Percentiles rank a stretch among this genome's conserved stretches.
Evolutionary conservation across 2,329 filamentous ascomycete species (phyloP).

Genomic region (Mollisiaceae sp.): DNA sequence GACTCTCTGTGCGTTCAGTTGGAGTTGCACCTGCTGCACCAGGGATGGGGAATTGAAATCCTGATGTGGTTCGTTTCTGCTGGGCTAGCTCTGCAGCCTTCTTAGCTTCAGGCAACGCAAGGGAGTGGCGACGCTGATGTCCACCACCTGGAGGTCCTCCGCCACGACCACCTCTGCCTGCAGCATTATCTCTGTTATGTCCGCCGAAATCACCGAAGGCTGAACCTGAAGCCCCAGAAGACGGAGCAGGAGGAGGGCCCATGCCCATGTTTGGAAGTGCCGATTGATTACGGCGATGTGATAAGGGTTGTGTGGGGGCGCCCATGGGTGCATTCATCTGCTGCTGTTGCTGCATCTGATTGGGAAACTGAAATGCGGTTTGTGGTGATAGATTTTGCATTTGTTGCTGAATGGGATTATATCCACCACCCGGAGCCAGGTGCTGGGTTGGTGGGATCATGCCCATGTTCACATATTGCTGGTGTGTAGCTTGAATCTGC

Average conservation of each 20-base stretch:
- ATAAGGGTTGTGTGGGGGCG: conserved; percentile 75
- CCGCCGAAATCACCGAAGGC: conserved; percentile 80
- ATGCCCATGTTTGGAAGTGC: conserved; percentile 91
- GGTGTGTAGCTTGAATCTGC: conserved; percentile 93
- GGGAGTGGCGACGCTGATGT: conserved; percentile 91
- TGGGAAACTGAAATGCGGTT: conserved; percentile 87
- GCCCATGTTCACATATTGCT: conserved; percentile 97
- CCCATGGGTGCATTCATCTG: conserved; percentile 77
- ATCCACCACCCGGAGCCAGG: conserved; percentile 71
- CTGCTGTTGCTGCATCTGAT: conserved; percentile 70
- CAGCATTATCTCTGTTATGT: conserved; percentile 67
- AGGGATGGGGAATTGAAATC: conserved; percentile 91
- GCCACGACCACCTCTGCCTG: conserved; percentile 73
- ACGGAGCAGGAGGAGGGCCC: conserved; percentile 88
- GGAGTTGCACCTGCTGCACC: conserved; percentile 65
- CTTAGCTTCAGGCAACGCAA: conserved; percentile 94
- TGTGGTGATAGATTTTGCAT: conserved; percentile 77
- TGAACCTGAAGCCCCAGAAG: conserved; percentile 78
- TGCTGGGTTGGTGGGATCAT: conserved; percentile 88
- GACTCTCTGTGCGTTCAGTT: conserved; percentile 49
- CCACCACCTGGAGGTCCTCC: conserved; percentile 72
- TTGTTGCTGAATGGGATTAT: conserved; percentile 79
- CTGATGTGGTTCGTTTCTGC: conserved; percentile 92
- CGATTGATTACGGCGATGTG: conserved; percentile 98
- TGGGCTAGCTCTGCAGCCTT: conserved; percentile 96